phyloP scores from a whole-genome alignment of 805 yeast genomes.

The Metahyphopichia silvanorum region DNA sequence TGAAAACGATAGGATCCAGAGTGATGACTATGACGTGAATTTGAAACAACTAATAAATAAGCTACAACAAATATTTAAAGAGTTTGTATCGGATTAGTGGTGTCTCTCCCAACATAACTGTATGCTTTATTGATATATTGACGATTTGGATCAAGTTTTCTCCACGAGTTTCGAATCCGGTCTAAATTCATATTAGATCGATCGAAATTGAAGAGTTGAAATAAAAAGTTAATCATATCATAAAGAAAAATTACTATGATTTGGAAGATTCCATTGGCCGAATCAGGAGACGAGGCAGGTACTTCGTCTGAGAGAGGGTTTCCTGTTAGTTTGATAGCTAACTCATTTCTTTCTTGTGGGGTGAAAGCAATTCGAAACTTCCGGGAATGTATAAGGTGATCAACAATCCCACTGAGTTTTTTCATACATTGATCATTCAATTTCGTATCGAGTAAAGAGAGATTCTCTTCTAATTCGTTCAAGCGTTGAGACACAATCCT shows the following conservation, averaged over 20 bases:
- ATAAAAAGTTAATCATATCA: slow-evolving; percentile 29
- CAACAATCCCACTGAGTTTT: slow-evolving; percentile 23
- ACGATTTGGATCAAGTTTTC: slow-evolving; percentile 38
- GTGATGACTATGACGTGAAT: not conserved
- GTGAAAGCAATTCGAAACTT: slow-evolving; percentile 28
- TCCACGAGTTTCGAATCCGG: slow-evolving; percentile 36
- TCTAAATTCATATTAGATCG: slow-evolving; percentile 41
- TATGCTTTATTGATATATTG: slow-evolving; percentile 34
- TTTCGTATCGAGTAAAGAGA: slow-evolving; percentile 23
- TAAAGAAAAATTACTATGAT: slow-evolving; percentile 27
- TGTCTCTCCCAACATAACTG: slow-evolving; percentile 24
- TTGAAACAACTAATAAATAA: slow-evolving; percentile 5
- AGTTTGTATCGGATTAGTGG: slow-evolving; percentile 7
- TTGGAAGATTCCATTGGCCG: slow-evolving; percentile 13
- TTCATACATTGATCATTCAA: slow-evolving; percentile 23
- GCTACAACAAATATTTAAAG: not conserved
- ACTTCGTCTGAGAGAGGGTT: slow-evolving; percentile 8
- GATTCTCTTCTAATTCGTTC: slow-evolving; percentile 37
- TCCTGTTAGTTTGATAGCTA: slow-evolving; percentile 27
- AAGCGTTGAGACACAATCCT: slow-evolving; percentile 38
- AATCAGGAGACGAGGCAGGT: not conserved
- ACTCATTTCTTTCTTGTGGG: slow-evolving; percentile 21
- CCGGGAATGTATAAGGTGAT: slow-evolving; percentile 23
- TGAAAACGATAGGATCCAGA: not conserved
- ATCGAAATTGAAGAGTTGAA: slow-evolving; percentile 35